Base-by-base conservation (phyloP, 2,329 filamentous ascomycete genomes). In the Nectriaceae sp. region DNA sequence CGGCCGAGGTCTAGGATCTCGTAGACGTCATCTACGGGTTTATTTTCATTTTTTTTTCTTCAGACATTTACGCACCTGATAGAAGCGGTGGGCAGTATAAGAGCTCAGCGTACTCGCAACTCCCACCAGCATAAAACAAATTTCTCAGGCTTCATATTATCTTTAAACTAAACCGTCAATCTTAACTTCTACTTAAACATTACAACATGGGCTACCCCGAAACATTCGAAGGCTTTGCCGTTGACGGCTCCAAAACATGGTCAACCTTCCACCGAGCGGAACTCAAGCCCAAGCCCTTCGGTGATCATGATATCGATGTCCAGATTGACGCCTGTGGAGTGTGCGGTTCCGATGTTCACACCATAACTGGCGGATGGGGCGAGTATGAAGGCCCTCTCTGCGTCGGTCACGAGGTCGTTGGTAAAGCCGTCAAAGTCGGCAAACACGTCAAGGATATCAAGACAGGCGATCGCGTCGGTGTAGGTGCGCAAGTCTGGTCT, bases 321-420 rank as follows among this genome's bases (percentile, higher is more conserved):
- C 83, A 87, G 68, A 85, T 91, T 56, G 80, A 86, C 47, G 82
- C 79, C 51, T 88, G 85, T 64, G 84, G 85, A 61, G 72, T 85
- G 44, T 85, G 82, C 63, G 80, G 82, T 54, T 81, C 76, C 45
- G 82, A 85, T 56, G 72, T 85, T 13, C 82, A 84, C 67, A 83
- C 77, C 20, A 69, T 83, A 46, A 79, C 71, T 42, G 76, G 78
- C 47, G 79, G 79, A 50, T 83, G 79, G 80, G 78, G 79, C 33
- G 68, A 72, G 11, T 73, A 64, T 40, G 47, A 68, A 40, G 70
- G 70, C 1, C 76, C 77, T 3, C 64, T 81, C 33, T 79, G 76
- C 42, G 78, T 82, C 4, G 82, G 82, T 42, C 82, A 54, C 73
- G 81, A 85, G 56, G 76, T 86, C 11, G 75, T 85, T 40, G 82